phyloP scores from a whole-genome alignment of 2,329 filamentous ascomycete genomes.

The Verticillium isaacii region DNA sequence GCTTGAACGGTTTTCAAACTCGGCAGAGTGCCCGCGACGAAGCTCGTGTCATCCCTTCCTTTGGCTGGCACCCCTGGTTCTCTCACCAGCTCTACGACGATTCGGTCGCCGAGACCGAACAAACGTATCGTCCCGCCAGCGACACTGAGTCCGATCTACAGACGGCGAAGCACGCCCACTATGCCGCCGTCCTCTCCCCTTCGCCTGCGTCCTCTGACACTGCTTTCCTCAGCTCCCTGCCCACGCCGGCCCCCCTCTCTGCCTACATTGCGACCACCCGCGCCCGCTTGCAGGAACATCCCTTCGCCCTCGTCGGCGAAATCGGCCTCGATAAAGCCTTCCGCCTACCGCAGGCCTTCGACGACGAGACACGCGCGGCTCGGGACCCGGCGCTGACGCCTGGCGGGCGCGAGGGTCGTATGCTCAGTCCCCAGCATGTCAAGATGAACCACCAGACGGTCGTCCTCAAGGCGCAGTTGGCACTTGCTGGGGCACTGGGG shows the following conservation, averaged over 20 bases:
- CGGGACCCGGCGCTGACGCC: slow-evolving; percentile 48
- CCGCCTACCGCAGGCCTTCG: slow-evolving; percentile 61
- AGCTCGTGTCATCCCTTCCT: slow-evolving; percentile 54
- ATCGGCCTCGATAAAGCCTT: slow-evolving; percentile 75
- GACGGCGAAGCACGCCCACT: slow-evolving; percentile 51
- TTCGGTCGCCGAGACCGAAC: slow-evolving; percentile 20
- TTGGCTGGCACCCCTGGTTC: slow-evolving; percentile 88
- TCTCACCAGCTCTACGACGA: slow-evolving; percentile 71
- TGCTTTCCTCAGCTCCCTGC: slow-evolving; percentile 45
- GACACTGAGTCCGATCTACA: slow-evolving; percentile 14
- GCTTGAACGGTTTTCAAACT: slow-evolving; percentile 9
- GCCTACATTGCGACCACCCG: slow-evolving; percentile 53
- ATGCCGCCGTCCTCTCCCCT: slow-evolving; percentile 59
- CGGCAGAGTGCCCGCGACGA: slow-evolving; percentile 17
- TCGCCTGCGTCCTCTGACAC: slow-evolving; percentile 37
- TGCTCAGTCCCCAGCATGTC: slow-evolving; percentile 64
- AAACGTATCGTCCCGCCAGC: slow-evolving; percentile 27
- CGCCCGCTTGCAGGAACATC: slow-evolving; percentile 49
- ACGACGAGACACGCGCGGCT: slow-evolving; percentile 23
- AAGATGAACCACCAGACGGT: slow-evolving; percentile 62
- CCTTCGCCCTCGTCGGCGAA: slow-evolving; percentile 68
- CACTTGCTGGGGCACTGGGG: slow-evolving; percentile 61
- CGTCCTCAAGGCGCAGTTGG: slow-evolving; percentile 64
- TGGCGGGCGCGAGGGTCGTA: slow-evolving; percentile 65
- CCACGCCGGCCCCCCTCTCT: slow-evolving; percentile 56